A percentile compares a stretch with the other conserved stretches of the same genome.
Conservation (phyloP, 2,329 filamentous ascomycete species). For the Plectosphaerella plurivora region DNA sequence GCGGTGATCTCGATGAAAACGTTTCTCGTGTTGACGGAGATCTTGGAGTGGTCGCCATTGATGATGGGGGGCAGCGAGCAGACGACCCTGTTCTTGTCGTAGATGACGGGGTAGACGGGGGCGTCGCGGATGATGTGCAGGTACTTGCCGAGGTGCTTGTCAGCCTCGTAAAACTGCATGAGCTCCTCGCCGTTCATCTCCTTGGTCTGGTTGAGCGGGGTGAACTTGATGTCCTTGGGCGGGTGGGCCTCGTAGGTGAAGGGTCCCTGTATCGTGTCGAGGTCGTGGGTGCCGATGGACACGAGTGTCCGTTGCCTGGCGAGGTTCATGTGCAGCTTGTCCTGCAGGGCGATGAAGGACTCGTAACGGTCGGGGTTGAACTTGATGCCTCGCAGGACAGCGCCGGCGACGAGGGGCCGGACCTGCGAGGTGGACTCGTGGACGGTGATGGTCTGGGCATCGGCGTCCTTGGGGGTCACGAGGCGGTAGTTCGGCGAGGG, state of each 20-base stretch:
- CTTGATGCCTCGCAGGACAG: slow-evolving; percentile 83
- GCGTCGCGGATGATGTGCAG: slow-evolving; percentile 93
- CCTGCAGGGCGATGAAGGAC: slow-evolving; percentile 95
- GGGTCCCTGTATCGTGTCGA: slow-evolving; percentile 88
- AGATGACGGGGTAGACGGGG: slow-evolving; percentile 92
- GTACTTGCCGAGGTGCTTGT: slow-evolving; percentile 86
- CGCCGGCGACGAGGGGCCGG: slow-evolving; percentile 82
- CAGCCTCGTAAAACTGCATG: slow-evolving; percentile 93
- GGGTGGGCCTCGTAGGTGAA: slow-evolving; percentile 94
- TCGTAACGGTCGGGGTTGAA: slow-evolving; percentile 91
- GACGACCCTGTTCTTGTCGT: slow-evolving; percentile 79
- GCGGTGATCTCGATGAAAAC: slow-evolving; percentile 97
- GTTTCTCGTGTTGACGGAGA: slow-evolving; percentile 84
- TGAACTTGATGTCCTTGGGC: slow-evolving; percentile 89
- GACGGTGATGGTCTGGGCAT: slow-evolving; percentile 78
- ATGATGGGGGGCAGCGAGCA: slow-evolving; percentile 97
- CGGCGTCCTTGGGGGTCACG: slow-evolving; percentile 64
- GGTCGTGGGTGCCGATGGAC: slow-evolving; percentile 95
- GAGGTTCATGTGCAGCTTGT: slow-evolving; percentile 96
- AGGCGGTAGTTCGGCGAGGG: slow-evolving; percentile 76
- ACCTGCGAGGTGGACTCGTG: slow-evolving; percentile 70
- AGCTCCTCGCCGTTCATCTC: slow-evolving; percentile 83
- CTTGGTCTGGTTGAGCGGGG: slow-evolving; percentile 85
- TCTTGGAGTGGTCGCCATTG: slow-evolving; percentile 96
- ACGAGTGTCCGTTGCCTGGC: slow-evolving; percentile 89